phyloP scores from a whole-genome alignment of 345 rosid genomes.

The Eucalyptus melliodora region DNA sequence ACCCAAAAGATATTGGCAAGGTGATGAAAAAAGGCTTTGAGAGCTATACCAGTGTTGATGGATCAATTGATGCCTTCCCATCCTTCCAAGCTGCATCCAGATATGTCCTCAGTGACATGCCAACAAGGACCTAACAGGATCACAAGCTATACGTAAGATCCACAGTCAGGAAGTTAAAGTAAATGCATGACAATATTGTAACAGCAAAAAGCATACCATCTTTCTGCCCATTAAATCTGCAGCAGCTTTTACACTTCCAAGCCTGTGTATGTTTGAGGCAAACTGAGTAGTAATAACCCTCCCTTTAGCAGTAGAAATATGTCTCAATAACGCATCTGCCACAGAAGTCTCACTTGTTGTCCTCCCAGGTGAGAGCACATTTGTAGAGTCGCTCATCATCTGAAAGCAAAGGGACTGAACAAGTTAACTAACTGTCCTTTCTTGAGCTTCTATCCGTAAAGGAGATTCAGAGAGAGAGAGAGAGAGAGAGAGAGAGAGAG shows the following conservation, averaged over 20 bases:
- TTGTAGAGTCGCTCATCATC: constrained; percentile 99
- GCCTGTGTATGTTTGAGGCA: constrained; percentile 93
- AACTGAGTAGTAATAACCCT: constrained; percentile 95
- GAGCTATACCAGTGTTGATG: constrained; percentile 69
- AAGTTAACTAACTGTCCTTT: background rate
- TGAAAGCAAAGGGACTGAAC: constrained; percentile 5
- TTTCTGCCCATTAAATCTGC: constrained; percentile 91
- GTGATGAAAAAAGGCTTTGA: background rate
- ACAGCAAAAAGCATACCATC: constrained; percentile 36
- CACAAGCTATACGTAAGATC: background rate
- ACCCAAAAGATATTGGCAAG: background rate
- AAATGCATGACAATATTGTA: background rate
- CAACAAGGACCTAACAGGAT: constrained; percentile 63
- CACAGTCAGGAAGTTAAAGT: background rate
- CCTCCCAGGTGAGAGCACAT: constrained; percentile 93
- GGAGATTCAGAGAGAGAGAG: background rate
- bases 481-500: background rate
- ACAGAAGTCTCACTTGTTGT: constrained; percentile 79
- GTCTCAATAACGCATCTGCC: constrained; percentile 74
- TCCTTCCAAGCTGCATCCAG: constrained; percentile 99
- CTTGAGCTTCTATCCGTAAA: background rate
- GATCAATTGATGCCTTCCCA: constrained; percentile 96
- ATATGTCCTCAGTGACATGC: constrained; percentile 96
- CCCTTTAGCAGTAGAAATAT: constrained; percentile 75
- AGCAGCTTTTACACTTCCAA: constrained; percentile 97